Conservation (phyloP, 257 asterid genomes). For the Lavandula angustifolia region DNA sequence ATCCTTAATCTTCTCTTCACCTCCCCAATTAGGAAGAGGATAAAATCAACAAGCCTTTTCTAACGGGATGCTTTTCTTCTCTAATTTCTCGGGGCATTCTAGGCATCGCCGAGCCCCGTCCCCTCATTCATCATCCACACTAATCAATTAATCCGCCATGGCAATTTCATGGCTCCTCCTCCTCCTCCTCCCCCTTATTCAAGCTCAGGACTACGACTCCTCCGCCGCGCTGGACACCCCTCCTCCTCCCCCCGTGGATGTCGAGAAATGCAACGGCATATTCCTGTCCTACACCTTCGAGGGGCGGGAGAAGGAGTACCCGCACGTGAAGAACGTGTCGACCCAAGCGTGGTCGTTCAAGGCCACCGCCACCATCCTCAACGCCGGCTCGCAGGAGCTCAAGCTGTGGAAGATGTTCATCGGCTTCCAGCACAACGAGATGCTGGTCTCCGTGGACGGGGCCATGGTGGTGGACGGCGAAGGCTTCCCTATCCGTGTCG, state of each 20-base stretch:
- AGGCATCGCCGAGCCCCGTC: slow-evolving; percentile 29
- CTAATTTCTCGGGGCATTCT: slow-evolving; percentile 51
- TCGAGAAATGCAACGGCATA: slow-evolving; percentile 63
- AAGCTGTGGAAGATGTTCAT: slow-evolving; percentile 68
- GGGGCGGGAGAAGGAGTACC: slow-evolving; percentile 77
- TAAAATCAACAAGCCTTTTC: too few relatives aligned
- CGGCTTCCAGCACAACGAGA: slow-evolving; percentile 69
- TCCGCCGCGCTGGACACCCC: slow-evolving; percentile 25
- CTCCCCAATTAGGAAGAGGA: too few relatives aligned
- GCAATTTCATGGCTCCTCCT: slow-evolving; percentile 38
- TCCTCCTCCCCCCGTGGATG: slow-evolving; percentile 48
- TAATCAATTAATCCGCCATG: slow-evolving; percentile 33
- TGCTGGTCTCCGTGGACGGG: slow-evolving; percentile 76
- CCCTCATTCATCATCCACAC: not conserved
- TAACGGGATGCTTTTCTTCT: not conserved
- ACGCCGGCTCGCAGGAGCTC: slow-evolving; percentile 64
- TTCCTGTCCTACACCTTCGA: slow-evolving; percentile 56
- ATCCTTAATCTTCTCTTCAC: too few relatives aligned
- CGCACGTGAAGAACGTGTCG: slow-evolving; percentile 64
- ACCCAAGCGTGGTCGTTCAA: slow-evolving; percentile 89
- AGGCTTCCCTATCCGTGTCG: slow-evolving; percentile 54
- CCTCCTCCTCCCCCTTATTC: not conserved
- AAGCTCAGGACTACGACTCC: slow-evolving; percentile 54
- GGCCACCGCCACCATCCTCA: slow-evolving; percentile 49
- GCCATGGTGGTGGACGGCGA: slow-evolving; percentile 60